Percentiles rank a stretch among this genome's conserved stretches.
These are phyloP conservation scores for Phytophthora litchii DNA, from an alignment of 352 stramenopile species.

Conservation along the genomic window DNA sequence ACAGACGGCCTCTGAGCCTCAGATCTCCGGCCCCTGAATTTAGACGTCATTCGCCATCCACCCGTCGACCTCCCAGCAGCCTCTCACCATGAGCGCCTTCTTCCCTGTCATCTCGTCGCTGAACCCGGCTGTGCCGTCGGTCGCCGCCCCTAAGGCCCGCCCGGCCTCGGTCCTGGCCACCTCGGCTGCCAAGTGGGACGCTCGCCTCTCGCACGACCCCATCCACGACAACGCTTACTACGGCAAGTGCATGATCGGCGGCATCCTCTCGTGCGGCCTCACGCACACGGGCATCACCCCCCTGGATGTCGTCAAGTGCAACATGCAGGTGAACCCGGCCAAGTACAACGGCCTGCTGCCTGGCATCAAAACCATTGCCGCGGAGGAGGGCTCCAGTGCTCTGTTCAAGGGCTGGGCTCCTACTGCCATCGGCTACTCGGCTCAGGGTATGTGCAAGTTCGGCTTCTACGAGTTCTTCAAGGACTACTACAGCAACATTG, in stretches of 20 bases:
- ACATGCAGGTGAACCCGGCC: constrained; percentile 93
- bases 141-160: constrained; percentile 39
- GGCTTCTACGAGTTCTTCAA: constrained; percentile 97
- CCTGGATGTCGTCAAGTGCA: constrained; percentile 95
- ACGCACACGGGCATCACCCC: constrained; percentile 94
- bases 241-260: constrained; percentile 94
- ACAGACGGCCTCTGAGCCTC: constrained; percentile 30
- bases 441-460: constrained; percentile 93
- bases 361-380: constrained; percentile 86
- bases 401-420: constrained; percentile 93
- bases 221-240: constrained; percentile 93
- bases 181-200: constrained; percentile 83
- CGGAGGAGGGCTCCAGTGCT: constrained; percentile 80
- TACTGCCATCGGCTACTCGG: constrained; percentile 92
- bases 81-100: constrained; percentile 68
- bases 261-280: constrained; percentile 92
- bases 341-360: constrained; percentile 86
- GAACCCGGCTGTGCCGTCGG: constrained; percentile 59
- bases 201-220: constrained; percentile 77
- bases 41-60: constrained; percentile 70
- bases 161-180: constrained; percentile 66
- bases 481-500: constrained; percentile 92
- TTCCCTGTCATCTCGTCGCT: constrained; percentile 80
- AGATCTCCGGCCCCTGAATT: constrained; percentile 20
- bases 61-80: constrained; percentile 43